Conservation (phyloP, 495 filamentous ascomycete species). For the Choiromyces venosus region DNA sequence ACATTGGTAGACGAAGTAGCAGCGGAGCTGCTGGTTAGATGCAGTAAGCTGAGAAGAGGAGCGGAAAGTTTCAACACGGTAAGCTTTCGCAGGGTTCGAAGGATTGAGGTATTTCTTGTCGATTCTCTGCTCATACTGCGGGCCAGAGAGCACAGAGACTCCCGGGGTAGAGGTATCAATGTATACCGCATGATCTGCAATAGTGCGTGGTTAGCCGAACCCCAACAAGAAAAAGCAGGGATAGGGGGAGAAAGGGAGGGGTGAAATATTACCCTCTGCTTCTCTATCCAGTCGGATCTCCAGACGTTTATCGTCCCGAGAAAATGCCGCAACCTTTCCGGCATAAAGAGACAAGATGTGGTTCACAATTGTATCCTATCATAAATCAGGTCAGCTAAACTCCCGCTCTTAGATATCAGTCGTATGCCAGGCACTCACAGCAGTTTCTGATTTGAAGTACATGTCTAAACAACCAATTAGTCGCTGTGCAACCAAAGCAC, state of each 20-base stretch:
- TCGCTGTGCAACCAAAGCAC: not conserved
- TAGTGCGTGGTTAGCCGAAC: constrained; percentile 3
- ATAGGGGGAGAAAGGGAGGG: not conserved
- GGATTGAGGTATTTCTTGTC: constrained; percentile 84
- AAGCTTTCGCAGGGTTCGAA: constrained; percentile 53
- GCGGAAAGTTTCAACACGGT: constrained; percentile 94
- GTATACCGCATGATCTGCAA: constrained; percentile 91
- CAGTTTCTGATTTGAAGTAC: constrained; percentile 91
- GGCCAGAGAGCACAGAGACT: constrained; percentile 64
- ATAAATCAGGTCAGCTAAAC: constrained; percentile 8
- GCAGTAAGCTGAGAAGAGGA: constrained; percentile 66
- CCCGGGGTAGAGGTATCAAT: constrained; percentile 95
- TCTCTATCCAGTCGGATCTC: constrained; percentile 96
- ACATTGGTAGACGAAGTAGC: constrained; percentile 98
- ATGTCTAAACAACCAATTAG: constrained; percentile 56
- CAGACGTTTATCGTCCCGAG: constrained; percentile 84
- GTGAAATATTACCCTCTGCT: constrained; percentile 36
- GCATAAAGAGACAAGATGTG: constrained; percentile 95
- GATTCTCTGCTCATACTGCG: constrained; percentile 86
- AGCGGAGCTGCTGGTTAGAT: constrained; percentile 72
- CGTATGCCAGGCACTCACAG: constrained; percentile 34
- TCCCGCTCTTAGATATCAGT: not conserved
- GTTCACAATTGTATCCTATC: constrained; percentile 70
- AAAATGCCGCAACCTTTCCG: constrained; percentile 91
- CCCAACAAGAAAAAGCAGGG: not conserved